These are phyloP conservation scores for Colletotrichum musicola DNA, from an alignment of 2,329 filamentous ascomycete species.

Conservation along the genomic window DNA sequence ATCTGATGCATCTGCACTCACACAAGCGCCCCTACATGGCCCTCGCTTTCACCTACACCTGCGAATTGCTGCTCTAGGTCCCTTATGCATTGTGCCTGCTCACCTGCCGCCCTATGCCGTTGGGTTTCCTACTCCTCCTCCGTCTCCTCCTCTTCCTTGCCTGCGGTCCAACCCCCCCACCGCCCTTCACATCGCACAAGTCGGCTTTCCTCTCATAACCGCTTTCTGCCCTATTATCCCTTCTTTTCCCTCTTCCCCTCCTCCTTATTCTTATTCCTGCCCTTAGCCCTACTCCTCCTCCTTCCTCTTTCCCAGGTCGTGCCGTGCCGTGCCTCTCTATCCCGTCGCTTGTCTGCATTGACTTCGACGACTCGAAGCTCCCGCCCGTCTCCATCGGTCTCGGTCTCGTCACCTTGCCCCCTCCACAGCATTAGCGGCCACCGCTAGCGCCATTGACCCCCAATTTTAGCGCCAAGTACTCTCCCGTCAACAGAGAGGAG, in stretches of 20 bases:
- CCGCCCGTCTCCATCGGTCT: background rate
- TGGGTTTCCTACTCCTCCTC: background rate
- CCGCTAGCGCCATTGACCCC: slow-evolving; percentile 32
- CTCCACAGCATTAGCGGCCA: slow-evolving; percentile 28
- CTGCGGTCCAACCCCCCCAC: slow-evolving; percentile 8
- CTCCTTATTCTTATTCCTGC: background rate
- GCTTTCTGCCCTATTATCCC: background rate
- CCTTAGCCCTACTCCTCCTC: background rate
- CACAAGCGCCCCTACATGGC: slow-evolving; percentile 12
- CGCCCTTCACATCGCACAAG: slow-evolving; percentile 20
- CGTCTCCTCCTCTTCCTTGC: too few relatives aligned
- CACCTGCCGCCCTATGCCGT: slow-evolving; percentile 13
- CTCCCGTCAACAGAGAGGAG: too few relatives aligned
- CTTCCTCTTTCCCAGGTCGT: slow-evolving; percentile 8
- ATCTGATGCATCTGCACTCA: slow-evolving; percentile 27
- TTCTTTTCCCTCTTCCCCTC: background rate
- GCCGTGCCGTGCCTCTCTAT: background rate
- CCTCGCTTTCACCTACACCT: slow-evolving; percentile 8
- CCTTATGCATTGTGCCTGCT: background rate
- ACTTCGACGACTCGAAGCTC: background rate
- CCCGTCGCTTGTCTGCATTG: background rate
- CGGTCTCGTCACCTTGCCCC: slow-evolving; percentile 19
- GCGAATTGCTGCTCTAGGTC: too few relatives aligned
- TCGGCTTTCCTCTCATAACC: slow-evolving; percentile 14
- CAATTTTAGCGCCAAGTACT: slow-evolving; percentile 32